phyloP scores from a whole-genome alignment of 176 grass and related monocot genomes.

The Ananas comosus region DNA sequence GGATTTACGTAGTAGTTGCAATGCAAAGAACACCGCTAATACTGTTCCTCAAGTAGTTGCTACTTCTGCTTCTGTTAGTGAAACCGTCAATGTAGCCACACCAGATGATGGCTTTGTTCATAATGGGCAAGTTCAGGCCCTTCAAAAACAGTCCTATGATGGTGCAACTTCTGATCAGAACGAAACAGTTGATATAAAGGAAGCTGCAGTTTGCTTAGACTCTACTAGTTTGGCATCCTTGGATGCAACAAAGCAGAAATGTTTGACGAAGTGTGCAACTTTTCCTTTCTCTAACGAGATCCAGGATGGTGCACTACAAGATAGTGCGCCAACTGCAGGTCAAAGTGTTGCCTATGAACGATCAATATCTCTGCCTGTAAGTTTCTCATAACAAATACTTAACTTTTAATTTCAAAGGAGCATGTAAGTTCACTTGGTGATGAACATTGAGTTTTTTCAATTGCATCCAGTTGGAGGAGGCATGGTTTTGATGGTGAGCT shows the following conservation, averaged over 20 bases:
- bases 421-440: not conserved
- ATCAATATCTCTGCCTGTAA: slow-evolving; percentile 38
- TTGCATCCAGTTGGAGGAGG: too few relatives aligned
- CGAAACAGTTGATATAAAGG: not conserved
- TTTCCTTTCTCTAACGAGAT: slow-evolving; percentile 19
- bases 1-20: not conserved
- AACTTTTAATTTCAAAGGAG: too few relatives aligned
- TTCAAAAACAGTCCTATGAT: not conserved
- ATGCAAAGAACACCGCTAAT: not conserved
- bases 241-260: slow-evolving; percentile 16
- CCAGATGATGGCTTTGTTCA: not conserved
- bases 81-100: not conserved
- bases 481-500: not conserved
- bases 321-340: not conserved
- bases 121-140: not conserved
- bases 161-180: not conserved
- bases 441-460: not conserved
- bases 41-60: not conserved
- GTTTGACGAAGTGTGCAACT: slow-evolving; percentile 29
- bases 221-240: not conserved
- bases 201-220: slow-evolving; percentile 1
- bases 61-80: not conserved
- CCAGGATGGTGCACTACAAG: not conserved
- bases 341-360: slow-evolving; percentile 24
- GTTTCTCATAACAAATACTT: slow-evolving; percentile 3